Percentiles rank a stretch among this genome's conserved stretches.
Conservation (phyloP, 2,329 filamentous ascomycete species). For the Xylariaceae sp. region DNA sequence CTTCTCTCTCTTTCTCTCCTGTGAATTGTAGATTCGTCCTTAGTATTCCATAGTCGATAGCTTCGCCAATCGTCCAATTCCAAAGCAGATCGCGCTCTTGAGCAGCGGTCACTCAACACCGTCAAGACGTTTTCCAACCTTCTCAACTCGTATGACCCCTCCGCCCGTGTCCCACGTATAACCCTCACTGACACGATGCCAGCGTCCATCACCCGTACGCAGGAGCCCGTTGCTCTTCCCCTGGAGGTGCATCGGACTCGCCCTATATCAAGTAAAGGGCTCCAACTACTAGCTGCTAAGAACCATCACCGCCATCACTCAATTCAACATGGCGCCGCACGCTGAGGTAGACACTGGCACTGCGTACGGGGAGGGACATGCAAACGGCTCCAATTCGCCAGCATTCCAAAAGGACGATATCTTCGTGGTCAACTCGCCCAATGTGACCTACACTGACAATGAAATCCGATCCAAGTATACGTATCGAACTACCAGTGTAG, state of each 20-base stretch:
- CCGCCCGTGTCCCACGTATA: slow-evolving; percentile 9
- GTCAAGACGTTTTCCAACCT: slow-evolving; percentile 99
- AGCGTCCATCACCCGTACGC: slow-evolving; percentile 96
- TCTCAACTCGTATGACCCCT: slow-evolving; percentile 78
- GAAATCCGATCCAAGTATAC: slow-evolving; percentile 93
- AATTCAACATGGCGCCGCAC: slow-evolving; percentile 82
- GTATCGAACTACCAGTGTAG: slow-evolving; percentile 89
- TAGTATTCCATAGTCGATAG: too few relatives aligned
- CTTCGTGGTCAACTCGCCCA: slow-evolving; percentile 88
- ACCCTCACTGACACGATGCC: slow-evolving; percentile 22
- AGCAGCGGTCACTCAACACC: slow-evolving; percentile 60
- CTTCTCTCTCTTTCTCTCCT: background rate
- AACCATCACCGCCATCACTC: slow-evolving; percentile 1
- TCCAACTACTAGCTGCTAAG: slow-evolving; percentile 23
- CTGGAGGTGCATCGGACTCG: slow-evolving; percentile 74
- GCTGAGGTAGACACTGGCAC: slow-evolving; percentile 60
- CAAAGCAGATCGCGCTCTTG: slow-evolving; percentile 51
- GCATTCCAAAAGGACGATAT: slow-evolving; percentile 47
- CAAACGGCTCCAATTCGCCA: slow-evolving; percentile 33
- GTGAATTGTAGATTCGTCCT: background rate
- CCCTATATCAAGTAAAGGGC: slow-evolving; percentile 54
- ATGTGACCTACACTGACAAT: slow-evolving; percentile 84
- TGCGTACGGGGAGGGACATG: slow-evolving; percentile 59
- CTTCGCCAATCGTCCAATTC: background rate
- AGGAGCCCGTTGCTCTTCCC: slow-evolving; percentile 88